A percentile compares a stretch with the other conserved stretches of the same genome.
Conservation (phyloP, 148 eudicot genomes). For the Persicaria tinctoria region DNA sequence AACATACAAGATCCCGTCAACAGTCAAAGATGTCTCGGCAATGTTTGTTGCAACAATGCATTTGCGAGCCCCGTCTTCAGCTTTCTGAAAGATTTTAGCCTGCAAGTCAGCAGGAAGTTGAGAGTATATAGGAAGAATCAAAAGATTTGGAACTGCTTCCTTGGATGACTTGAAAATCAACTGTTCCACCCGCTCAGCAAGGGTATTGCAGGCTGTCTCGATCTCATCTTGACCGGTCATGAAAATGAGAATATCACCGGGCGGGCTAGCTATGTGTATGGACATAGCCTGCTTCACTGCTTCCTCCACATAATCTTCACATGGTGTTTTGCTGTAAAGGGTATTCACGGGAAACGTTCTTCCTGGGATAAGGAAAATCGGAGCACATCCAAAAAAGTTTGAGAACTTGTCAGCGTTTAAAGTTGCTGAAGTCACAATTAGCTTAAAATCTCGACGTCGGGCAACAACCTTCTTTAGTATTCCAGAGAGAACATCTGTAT, state of each 20-base stretch:
- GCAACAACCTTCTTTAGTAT: slow-evolving; percentile 98
- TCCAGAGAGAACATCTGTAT: slow-evolving; percentile 89
- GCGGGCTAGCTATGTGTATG: slow-evolving; percentile 77
- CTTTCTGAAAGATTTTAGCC: slow-evolving; percentile 87
- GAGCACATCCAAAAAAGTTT: slow-evolving; percentile 86
- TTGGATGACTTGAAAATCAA: slow-evolving; percentile 46
- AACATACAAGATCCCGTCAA: slow-evolving; percentile 84
- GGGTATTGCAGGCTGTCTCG: slow-evolving; percentile 84
- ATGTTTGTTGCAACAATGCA: slow-evolving; percentile 98
- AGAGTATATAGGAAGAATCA: slow-evolving; percentile 90
- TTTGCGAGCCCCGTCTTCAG: slow-evolving; percentile 95
- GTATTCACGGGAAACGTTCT: slow-evolving; percentile 84
- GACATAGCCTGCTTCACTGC: slow-evolving; percentile 96
- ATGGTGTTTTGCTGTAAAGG: slow-evolving; percentile 81
- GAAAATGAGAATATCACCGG: slow-evolving; percentile 90
- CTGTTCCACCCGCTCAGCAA: slow-evolving; percentile 87
- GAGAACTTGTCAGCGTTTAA: slow-evolving; percentile 89
- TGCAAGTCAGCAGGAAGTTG: slow-evolving; percentile 97
- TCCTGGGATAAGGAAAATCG: slow-evolving; percentile 89
- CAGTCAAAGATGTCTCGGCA: slow-evolving; percentile 93
- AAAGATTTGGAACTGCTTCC: slow-evolving; percentile 62
- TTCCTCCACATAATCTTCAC: slow-evolving; percentile 96
- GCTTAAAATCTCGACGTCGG: slow-evolving; percentile 89
- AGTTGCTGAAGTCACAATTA: slow-evolving; percentile 95
- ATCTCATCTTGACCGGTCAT: slow-evolving; percentile 99